Evolutionary conservation across 1,139 yeast genomes (phyloP).

Genomic region (Debaryomycetaceae sp.): DNA sequence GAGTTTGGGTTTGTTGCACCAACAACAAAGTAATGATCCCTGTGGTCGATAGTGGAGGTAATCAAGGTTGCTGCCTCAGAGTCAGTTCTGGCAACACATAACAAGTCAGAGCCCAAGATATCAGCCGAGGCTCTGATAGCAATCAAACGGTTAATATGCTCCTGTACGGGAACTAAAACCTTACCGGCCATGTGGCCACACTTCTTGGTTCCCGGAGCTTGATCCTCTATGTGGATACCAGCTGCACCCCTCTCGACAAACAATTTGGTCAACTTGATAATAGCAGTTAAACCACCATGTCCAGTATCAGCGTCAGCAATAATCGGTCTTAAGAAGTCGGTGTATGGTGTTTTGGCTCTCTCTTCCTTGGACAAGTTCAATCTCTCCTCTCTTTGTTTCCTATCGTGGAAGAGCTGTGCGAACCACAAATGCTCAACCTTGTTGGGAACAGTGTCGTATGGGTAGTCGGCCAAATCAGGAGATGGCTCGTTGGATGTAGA

Average conservation of each 20-base stretch:
- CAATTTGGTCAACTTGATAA: slow-evolving; percentile 91
- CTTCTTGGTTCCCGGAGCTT: slow-evolving; percentile 97
- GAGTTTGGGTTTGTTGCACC: slow-evolving; percentile 88
- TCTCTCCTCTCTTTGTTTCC: slow-evolving; percentile 91
- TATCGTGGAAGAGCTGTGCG: slow-evolving; percentile 95
- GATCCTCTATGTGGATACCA: slow-evolving; percentile 97
- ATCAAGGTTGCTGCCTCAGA: slow-evolving; percentile 95
- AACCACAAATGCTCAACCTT: slow-evolving; percentile 96
- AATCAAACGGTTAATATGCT: slow-evolving; percentile 89
- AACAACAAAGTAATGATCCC: slow-evolving; percentile 89
- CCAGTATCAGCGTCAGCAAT: slow-evolving; percentile 99
- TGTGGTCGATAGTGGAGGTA: slow-evolving; percentile 88
- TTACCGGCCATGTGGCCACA: slow-evolving; percentile 99
- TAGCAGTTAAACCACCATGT: slow-evolving; percentile 97
- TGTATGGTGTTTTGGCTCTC: slow-evolving; percentile 61
- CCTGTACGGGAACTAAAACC: slow-evolving; percentile 95
- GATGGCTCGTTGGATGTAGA: slow-evolving; percentile 97
- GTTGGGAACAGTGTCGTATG: slow-evolving; percentile 98
- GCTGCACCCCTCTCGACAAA: slow-evolving; percentile 99
- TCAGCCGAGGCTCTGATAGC: slow-evolving; percentile 97
- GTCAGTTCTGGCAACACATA: slow-evolving; percentile 93
- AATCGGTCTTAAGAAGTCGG: slow-evolving; percentile 89
- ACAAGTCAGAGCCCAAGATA: slow-evolving; percentile 79
- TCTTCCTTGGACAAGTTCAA: slow-evolving; percentile 54
- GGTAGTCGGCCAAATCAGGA: slow-evolving; percentile 97